Conservation (phyloP, 73 alveolate genomes). For the Tetrahymena malaccensis region DNA sequence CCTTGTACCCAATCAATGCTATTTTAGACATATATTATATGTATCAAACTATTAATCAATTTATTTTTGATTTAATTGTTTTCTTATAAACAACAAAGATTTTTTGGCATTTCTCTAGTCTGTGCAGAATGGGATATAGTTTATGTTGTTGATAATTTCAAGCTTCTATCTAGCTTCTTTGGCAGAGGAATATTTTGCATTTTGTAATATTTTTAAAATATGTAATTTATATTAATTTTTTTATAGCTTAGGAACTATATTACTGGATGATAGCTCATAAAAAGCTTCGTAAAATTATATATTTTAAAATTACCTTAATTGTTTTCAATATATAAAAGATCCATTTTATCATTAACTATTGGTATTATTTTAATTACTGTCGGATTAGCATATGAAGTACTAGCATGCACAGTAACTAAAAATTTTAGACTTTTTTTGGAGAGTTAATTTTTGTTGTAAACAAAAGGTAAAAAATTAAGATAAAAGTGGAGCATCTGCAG, state of each 20-base stretch:
- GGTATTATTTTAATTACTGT: not conserved
- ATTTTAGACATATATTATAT: not conserved
- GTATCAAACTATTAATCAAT: not conserved
- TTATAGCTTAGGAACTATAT: not conserved
- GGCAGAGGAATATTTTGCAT: not conserved
- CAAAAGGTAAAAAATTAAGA: not conserved
- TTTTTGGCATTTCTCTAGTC: not conserved
- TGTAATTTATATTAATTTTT: not conserved
- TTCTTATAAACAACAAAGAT: not conserved
- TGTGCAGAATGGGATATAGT: not conserved
- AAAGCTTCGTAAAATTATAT: not conserved
- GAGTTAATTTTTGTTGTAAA: not conserved
- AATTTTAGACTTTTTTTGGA: not conserved
- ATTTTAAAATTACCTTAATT: not conserved
- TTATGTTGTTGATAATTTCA: not conserved
- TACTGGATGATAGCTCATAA: not conserved
- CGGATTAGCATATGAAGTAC: not conserved
- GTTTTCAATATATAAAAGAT: not conserved
- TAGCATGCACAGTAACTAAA: not conserved
- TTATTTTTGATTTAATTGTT: not conserved
- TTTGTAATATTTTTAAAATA: not conserved
- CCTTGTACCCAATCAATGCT: not conserved
- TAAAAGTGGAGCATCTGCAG: not conserved
- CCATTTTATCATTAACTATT: not conserved
- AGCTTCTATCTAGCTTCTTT: not conserved